Base-by-base conservation (phyloP, 257 asterid species). In the Ehretia macrophylla region DNA sequence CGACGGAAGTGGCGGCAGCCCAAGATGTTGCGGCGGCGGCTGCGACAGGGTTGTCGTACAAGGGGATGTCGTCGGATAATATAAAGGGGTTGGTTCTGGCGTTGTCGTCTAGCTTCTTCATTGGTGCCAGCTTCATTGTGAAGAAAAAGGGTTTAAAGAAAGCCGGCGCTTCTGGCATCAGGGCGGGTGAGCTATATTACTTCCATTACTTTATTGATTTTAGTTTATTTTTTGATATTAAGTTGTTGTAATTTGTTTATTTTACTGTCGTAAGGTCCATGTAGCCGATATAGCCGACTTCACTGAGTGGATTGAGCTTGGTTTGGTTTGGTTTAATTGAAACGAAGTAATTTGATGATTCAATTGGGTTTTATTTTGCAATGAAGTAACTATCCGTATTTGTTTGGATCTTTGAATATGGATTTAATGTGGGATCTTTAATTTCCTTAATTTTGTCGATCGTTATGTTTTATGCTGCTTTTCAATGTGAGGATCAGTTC, bases 111-210 rank as follows among this genome's bases (percentile, higher is more conserved):
- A 85, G 96, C 62, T 37, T 81, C 56, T 88, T 88, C 62, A 88
- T 88, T 52, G 96, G 96, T 11, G 88, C 93, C 40, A 88, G 96
- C 84, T 88, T 88, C 79, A 88, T 88, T 64, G 95, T 88, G 59
- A 88, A 88, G 95, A 88, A 88, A 68, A 88, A 88, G 59, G 96
- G 96, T 17, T 71, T 85, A 52, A 88, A 88, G 85, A 88, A 79
- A 75, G 95, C 96, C 9, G 96, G 88, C 47, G 90, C 92, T 72
- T 81, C 90, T 17, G 96, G 95, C 45, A 68, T 81, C 65, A 75
- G 96, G 70, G 95, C 96, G 51, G 96, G 96, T 88, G 77, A 23
- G 6, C 13, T 14, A 8, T 14, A 8, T 50, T 46, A 56, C 3
- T 23, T 11, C n/a, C 49, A 6, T 23, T 16, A 11, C 1, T 60